A percentile compares a stretch with the other conserved stretches of the same genome.
These are phyloP conservation scores for Tephrocybe sp. DNA, from an alignment of 768 basidiomycete genomes.

Conservation along the genomic window DNA sequence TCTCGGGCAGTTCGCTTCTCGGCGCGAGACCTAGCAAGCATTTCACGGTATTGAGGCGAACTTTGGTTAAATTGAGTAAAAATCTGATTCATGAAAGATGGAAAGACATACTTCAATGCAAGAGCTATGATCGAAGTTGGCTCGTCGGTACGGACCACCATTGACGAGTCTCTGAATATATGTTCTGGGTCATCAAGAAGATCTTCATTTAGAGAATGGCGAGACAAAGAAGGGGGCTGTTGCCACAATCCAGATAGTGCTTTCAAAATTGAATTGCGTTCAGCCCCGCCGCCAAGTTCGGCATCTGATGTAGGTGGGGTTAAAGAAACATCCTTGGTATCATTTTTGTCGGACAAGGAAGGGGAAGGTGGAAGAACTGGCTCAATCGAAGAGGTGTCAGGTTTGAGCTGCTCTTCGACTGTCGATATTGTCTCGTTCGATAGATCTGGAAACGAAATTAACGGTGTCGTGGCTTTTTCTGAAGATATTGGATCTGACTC, in stretches of 20 bases:
- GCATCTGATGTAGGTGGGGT: conserved; percentile 52
- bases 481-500: conserved; percentile 23
- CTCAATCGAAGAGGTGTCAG: conserved; percentile 23
- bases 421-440: conserved; percentile 3
- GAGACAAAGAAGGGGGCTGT: conserved; percentile 45
- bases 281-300: conserved; percentile 50
- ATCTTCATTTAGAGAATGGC: conserved; percentile 66
- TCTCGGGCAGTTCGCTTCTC: conserved; percentile 70
- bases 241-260: conserved; percentile 84
- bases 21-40: conserved; percentile 72
- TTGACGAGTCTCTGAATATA: conserved; percentile 90
- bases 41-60: conserved; percentile 79
- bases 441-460: conserved; percentile 20
- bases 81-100: background rate
- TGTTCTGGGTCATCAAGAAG: conserved; percentile 82
- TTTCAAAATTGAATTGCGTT: conserved; percentile 76
- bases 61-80: conserved; percentile 35
- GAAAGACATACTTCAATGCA: conserved; percentile 68
- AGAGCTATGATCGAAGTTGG: conserved; percentile 97
- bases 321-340: conserved; percentile 30
- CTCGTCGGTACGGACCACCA: conserved; percentile 95
- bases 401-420: conserved; percentile 6
- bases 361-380: conserved; percentile 58
- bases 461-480: conserved; percentile 23
- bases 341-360: conserved; percentile 37